phyloP scores from a whole-genome alignment of 1,284 basidiomycete species.

The Caloboletus firmus region DNA sequence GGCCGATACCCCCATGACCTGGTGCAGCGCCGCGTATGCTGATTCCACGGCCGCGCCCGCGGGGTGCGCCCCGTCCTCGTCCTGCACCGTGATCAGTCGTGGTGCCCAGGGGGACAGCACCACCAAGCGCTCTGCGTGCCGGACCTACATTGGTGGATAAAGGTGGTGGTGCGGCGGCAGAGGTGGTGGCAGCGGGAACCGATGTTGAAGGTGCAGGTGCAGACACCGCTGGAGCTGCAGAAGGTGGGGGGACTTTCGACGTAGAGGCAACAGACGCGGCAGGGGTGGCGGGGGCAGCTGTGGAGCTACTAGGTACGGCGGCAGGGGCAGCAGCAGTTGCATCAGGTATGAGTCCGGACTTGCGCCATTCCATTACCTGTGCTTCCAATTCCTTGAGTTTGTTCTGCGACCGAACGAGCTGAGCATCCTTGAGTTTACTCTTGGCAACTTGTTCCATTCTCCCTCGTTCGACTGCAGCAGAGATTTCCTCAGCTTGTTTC shows the following conservation, averaged over 20 bases:
- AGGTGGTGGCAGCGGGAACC: conserved; percentile 2
- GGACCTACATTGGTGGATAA: conserved; percentile 12
- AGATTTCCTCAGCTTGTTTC: conserved; percentile 54
- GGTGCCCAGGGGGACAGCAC: conserved; percentile 26
- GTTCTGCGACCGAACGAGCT: conserved; percentile 56
- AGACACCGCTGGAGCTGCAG: conserved; percentile 23
- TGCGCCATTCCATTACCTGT: conserved; percentile 56
- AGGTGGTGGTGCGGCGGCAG: conserved; percentile 5
- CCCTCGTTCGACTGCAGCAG: conserved; percentile 64
- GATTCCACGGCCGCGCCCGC: conserved; percentile 31
- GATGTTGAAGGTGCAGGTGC: conserved; percentile 24
- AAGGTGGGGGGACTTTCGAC: conserved; percentile 4
- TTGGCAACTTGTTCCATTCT: conserved; percentile 61
- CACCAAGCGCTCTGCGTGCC: conserved; percentile 28
- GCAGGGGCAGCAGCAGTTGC: conserved; percentile 16
- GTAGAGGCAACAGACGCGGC: conserved; percentile 25
- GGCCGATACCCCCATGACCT: conserved; percentile 38
- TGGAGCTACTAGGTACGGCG: conserved; percentile 13
- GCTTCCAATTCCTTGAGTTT: conserved; percentile 67
- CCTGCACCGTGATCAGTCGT: conserved; percentile 13
- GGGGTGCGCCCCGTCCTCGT: conserved; percentile 39
- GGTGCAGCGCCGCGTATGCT: conserved; percentile 44
- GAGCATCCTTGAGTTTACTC: conserved; percentile 65
- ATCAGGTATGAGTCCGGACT: conserved; percentile 45
- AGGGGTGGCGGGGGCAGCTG: conserved; percentile 23